A percentile compares a stretch with the other conserved stretches of the same genome.
phyloP scores from a whole-genome alignment of 495 filamentous ascomycete species.

The Xylaria grammica region DNA sequence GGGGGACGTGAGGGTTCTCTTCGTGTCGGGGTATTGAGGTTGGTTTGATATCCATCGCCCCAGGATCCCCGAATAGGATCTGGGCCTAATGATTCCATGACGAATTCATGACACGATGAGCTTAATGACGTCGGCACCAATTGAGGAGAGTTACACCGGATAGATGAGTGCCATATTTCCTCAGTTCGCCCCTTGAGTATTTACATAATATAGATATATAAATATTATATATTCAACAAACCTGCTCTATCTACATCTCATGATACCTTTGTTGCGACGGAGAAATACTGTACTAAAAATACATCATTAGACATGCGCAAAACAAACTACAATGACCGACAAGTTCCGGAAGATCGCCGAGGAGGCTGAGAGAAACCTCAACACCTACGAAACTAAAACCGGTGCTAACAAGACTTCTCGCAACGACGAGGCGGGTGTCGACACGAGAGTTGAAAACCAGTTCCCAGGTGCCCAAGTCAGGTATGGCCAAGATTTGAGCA shows the following conservation, averaged over 20 bases:
- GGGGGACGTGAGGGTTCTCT: no score
- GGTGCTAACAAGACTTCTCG: constrained; percentile 33
- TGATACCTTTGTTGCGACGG: background rate
- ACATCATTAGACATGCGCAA: background rate
- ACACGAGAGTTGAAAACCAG: constrained; percentile 36
- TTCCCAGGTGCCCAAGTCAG: constrained; percentile 41
- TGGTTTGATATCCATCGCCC: background rate
- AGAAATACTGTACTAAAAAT: background rate
- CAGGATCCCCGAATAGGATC: constrained; percentile 23
- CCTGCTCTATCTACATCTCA: no score
- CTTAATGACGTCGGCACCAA: constrained; percentile 20
- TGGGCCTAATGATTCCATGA: constrained; percentile 38
- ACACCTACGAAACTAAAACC: constrained; percentile 49
- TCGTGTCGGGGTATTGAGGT: background rate
- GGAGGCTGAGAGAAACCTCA: constrained; percentile 55
- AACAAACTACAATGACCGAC: constrained; percentile 27
- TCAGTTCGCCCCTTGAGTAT: background rate
- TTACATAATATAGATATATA: no score
- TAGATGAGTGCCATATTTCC: background rate
- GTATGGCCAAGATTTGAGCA: constrained; percentile 39
- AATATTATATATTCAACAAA: no score
- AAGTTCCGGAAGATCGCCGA: constrained; percentile 42
- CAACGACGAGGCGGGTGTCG: constrained; percentile 39
- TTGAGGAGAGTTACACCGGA: background rate
- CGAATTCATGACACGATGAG: constrained; percentile 25